These are phyloP conservation scores for Boechera stricta DNA, from an alignment of 345 rosid genomes.

Conservation along the genomic window DNA sequence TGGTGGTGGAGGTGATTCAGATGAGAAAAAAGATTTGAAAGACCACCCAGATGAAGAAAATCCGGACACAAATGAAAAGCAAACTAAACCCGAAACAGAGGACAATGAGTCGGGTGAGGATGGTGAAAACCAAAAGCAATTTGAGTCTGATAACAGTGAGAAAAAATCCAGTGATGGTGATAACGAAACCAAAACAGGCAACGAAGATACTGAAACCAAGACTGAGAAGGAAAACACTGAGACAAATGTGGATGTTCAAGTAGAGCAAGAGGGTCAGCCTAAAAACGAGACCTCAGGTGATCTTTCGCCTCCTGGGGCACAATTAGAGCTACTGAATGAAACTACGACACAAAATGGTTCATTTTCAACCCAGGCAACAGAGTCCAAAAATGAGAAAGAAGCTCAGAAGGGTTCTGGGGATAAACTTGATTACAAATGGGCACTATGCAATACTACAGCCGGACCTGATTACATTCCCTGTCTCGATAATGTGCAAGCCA, in stretches of 20 bases:
- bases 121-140: slow-evolving; percentile 52
- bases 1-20: slow-evolving; percentile 49
- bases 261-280: slow-evolving; percentile 52
- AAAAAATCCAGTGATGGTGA: slow-evolving; percentile 45
- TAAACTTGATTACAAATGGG: slow-evolving; percentile 65
- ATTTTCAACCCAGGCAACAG: slow-evolving; percentile 88
- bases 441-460: slow-evolving; percentile 83
- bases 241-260: slow-evolving; percentile 53
- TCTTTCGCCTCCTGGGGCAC: slow-evolving; percentile 77
- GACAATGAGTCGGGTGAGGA: slow-evolving; percentile 51
- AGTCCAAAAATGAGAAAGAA: slow-evolving; percentile 89
- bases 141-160: slow-evolving; percentile 47
- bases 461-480: slow-evolving; percentile 96
- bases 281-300: slow-evolving; percentile 59
- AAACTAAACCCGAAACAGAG: slow-evolving; percentile 50
- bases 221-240: slow-evolving; percentile 48
- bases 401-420: slow-evolving; percentile 57
- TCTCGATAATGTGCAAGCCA: slow-evolving; percentile 89
- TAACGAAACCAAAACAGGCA: slow-evolving; percentile 50
- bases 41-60: slow-evolving; percentile 52
- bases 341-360: slow-evolving; percentile 68
- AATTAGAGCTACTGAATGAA: slow-evolving; percentile 85
- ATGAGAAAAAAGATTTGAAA: slow-evolving; percentile 54
- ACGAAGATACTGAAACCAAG: slow-evolving; percentile 50
- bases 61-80: slow-evolving; percentile 50